Conservation (phyloP, 2,329 filamentous ascomycete species). For the Fusarium setosum region DNA sequence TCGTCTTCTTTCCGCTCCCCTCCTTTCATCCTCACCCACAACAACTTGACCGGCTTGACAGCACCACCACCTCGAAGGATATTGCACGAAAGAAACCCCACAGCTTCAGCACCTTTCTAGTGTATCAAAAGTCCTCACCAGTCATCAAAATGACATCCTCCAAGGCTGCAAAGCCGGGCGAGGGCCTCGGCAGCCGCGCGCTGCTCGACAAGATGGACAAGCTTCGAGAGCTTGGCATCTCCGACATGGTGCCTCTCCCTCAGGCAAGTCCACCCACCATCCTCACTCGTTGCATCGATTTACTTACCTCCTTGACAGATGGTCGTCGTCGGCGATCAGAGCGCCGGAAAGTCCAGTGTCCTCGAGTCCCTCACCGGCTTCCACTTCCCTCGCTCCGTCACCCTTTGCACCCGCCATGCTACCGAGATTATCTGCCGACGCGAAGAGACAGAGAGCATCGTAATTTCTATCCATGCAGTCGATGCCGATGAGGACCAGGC, state of each 20-base stretch:
- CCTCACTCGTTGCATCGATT: background rate
- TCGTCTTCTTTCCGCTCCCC: too few species aligned
- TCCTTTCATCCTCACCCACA: too few species aligned
- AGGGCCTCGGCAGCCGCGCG: slow-evolving; percentile 35
- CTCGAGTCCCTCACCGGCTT: slow-evolving; percentile 72
- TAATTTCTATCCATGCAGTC: slow-evolving; percentile 52
- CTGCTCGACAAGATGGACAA: slow-evolving; percentile 53
- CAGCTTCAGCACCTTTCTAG: background rate
- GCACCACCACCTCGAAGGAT: too few species aligned
- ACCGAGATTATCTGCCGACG: slow-evolving; percentile 60
- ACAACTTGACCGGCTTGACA: too few species aligned
- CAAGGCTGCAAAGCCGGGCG: background rate
- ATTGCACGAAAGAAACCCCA: too few species aligned
- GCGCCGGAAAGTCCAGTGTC: slow-evolving; percentile 87
- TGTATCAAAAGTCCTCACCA: background rate
- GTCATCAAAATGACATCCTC: slow-evolving; percentile 13
- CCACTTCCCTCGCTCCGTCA: slow-evolving; percentile 56
- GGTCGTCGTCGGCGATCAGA: slow-evolving; percentile 86
- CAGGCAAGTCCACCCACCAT: slow-evolving; percentile 62
- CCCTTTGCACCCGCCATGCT: slow-evolving; percentile 61
- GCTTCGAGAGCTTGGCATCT: slow-evolving; percentile 54
- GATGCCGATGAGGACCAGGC: slow-evolving; percentile 25
- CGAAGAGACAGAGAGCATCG: slow-evolving; percentile 46
- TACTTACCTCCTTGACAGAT: slow-evolving; percentile 64
- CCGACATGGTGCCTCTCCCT: slow-evolving; percentile 47